These are phyloP conservation scores for Leccinum angustisporum DNA, from an alignment of 1,284 basidiomycete genomes.

Conservation along the genomic window DNA sequence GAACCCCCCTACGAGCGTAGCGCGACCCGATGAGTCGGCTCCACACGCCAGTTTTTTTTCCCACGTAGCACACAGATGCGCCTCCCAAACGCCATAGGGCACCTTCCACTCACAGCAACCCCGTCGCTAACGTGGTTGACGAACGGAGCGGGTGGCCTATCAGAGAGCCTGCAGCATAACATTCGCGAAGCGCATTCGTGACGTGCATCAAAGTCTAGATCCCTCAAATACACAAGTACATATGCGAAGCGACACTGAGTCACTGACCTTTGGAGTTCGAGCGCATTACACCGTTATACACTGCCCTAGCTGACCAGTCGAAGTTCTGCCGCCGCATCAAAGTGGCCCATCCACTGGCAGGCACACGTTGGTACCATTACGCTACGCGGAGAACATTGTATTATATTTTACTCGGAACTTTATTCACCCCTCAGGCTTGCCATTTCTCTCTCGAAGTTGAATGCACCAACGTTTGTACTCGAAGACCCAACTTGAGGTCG, in stretches of 20 bases:
- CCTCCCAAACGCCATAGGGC: slow-evolving; percentile 2
- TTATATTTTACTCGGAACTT: slow-evolving; percentile 6
- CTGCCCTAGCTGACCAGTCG: neutral
- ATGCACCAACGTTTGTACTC: neutral
- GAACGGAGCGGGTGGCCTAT: neutral
- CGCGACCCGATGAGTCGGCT: neutral
- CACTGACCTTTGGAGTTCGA: neutral
- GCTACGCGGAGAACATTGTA: slow-evolving; percentile 4
- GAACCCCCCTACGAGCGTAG: slow-evolving; percentile 1
- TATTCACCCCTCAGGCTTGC: slow-evolving; percentile 14
- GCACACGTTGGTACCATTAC: slow-evolving; percentile 14
- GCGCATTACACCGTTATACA: neutral
- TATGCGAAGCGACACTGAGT: neutral
- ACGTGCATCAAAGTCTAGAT: neutral
- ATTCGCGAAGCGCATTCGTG: neutral
- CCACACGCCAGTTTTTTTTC: slow-evolving; percentile 4
- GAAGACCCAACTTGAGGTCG: neutral
- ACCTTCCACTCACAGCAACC: neutral
- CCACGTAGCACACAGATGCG: slow-evolving; percentile 7
- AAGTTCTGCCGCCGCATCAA: neutral
- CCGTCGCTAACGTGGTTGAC: neutral
- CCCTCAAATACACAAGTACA: neutral
- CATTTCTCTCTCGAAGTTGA: neutral
- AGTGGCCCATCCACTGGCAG: slow-evolving; percentile 9
- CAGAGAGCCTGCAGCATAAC: neutral